phyloP scores from a whole-genome alignment of 1,139 yeast species.

The Candida labiduridarum region DNA sequence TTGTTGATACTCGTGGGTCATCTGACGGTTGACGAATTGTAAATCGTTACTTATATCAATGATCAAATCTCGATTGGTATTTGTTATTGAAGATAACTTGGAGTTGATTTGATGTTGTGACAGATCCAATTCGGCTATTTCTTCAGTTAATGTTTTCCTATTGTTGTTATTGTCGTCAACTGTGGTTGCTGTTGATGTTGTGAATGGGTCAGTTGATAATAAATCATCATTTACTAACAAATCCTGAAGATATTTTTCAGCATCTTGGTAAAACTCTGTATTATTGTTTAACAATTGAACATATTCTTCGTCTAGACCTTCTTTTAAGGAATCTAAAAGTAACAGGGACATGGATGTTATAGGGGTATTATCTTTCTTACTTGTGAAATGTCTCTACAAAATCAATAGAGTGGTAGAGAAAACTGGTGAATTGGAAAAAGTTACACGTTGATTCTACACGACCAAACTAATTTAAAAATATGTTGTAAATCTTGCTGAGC shows the following conservation, averaged over 20 bases:
- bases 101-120: constrained; percentile 31
- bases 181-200: constrained; percentile 6
- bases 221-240: constrained; percentile 44
- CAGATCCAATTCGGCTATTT: constrained; percentile 49
- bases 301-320: constrained; percentile 22
- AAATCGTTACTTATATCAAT: constrained; percentile 40
- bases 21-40: constrained; percentile 24
- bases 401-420: neutral
- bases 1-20: constrained; percentile 24
- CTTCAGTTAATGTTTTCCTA: constrained; percentile 40
- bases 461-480: neutral
- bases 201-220: constrained; percentile 43
- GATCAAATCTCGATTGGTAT: constrained; percentile 41
- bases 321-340: constrained; percentile 24
- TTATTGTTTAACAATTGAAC: constrained; percentile 15
- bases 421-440: neutral
- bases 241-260: constrained; percentile 26
- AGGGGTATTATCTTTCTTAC: neutral
- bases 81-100: constrained; percentile 37
- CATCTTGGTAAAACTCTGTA: constrained; percentile 15
- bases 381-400: no score
- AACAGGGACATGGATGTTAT: constrained; percentile 22
- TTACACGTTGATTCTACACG: constrained; percentile 2
- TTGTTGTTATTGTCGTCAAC: constrained; percentile 9
- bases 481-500: neutral